Evolutionary conservation across 1,284 basidiomycete genomes (phyloP), one percentile per base, ranked within the genome.

Genomic region (Cutaneotrichosporon mucoides): DNA sequence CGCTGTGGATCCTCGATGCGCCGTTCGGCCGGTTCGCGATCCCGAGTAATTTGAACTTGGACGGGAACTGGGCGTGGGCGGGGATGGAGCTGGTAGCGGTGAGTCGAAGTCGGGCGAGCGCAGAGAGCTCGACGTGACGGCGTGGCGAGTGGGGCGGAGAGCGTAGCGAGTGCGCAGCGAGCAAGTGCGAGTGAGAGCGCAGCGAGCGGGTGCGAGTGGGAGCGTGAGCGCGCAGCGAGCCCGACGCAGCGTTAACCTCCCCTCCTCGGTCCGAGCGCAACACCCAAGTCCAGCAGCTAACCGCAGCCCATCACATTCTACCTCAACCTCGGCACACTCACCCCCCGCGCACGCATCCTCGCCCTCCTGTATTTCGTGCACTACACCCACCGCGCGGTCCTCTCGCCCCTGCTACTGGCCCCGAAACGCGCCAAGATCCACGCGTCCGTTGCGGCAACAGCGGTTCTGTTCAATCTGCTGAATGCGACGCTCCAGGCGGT

Each of bases 51-150:
- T 78, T 85, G 48, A 75, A 84, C 16, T 67, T 88, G 6, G 82
- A 51, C 65, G 81, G 80, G 9, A 80, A 80, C 57, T n/a, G 76
- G 6, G 81, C 87, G 37, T 94, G 92, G 90, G 87, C 91, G 34
- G 44, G 84, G 52, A 94, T 94, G 90, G 92, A 95, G 76, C 79
- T 89, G 45, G 81, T 88, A n/a, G 83, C 89, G 3, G 89, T 90
- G 6, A 55, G 85, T 64, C 6, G 3, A 0, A 9, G 10, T 9
- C 15, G 9, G n/a, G 11, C 24, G 9, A 16, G 10, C 43, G 24
- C 24, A 24, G 24, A 2, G 24, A 24, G 24, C 24, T 24, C 24
- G 24, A 24, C 24, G 24, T 24, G 24, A 24, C 24, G 24, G 24
- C 37, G 33, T 5, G 2, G 10, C 36, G 7, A 40, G 38, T 12